Evolutionary conservation across 129 eudicot species (phyloP).

Genomic region (Escallonia herrerae): DNA sequence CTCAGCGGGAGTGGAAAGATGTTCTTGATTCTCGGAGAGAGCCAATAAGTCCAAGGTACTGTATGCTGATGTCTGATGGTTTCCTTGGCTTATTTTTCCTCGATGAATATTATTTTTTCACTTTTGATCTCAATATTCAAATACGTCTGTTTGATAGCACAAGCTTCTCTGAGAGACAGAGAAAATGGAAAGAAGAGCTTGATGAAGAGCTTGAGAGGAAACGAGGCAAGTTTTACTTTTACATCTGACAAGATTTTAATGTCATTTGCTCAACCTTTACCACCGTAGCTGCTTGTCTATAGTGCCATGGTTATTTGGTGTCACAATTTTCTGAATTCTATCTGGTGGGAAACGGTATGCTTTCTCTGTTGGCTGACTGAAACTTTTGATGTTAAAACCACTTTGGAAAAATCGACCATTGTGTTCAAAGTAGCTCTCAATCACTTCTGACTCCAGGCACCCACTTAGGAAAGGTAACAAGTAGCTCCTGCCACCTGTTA

Average conservation of each 20-base stretch:
- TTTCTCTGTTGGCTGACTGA: no score
- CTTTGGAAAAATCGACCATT: no score
- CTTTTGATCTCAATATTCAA: conserved; percentile 2
- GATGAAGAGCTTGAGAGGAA: conserved; percentile 79
- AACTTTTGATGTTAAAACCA: no score
- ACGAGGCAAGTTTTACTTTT: conserved; percentile 55
- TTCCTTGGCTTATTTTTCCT: conserved; percentile 5
- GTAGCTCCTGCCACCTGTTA: no score
- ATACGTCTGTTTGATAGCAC: conserved; percentile 18
- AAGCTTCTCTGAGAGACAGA: conserved; percentile 72
- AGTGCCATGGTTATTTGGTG: no score
- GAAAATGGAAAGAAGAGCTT: conserved; percentile 95
- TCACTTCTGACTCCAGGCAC: no score
- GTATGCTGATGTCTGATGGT: conserved; percentile 8
- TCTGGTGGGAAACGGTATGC: no score
- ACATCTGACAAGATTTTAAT: neutral
- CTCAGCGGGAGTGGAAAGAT: conserved; percentile 47
- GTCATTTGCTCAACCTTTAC: no score
- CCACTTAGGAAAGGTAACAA: no score
- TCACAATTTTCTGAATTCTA: no score
- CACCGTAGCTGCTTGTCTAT: no score
- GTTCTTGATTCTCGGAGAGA: conserved; percentile 40
- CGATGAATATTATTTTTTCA: neutral
- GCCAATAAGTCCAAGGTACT: conserved; percentile 62
- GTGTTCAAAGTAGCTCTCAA: no score